Evolutionary conservation across 192 early-diverging fungal genomes (phyloP), one percentile per base, ranked within the genome.

Genomic region (Helicostylum pulchrum): DNA sequence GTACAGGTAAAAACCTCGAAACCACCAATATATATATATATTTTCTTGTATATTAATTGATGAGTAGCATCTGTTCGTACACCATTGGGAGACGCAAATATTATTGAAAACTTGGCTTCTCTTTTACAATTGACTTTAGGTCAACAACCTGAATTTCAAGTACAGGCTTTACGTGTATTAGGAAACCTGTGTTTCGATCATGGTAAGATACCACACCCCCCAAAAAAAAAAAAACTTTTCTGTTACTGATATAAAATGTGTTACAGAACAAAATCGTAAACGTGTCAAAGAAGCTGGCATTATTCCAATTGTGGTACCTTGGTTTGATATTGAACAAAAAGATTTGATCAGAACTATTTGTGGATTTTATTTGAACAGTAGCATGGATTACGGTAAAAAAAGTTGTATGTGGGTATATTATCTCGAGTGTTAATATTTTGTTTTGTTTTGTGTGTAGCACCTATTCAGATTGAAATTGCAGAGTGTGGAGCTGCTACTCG

Each of bases 171-270:
- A 49, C 73, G 83, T 42, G 73, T 72, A 2, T 61, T 83, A 17
- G 83, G 76, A 31, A 85, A 85, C 43, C 57, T 83, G 7, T 85
- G 81, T 34, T 76, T 85, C 56, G 74, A 80, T 65, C 72, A 79
- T 62, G 78, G 83, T 83, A 78, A 65, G 45, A 11, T 31, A n/a
- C 44, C 26, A 19, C 47, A 9, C n/a, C 4, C 15, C 15, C 17
- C 19, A 42, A 21, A n/a, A 23, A 15, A 14, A 23, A 2, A 20
- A 14, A 2, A 53, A 14, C 0, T 3, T 48, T 5, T 12, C 62
- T 4, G 32, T 56, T 56, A 34, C 36, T 26, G 4, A 45, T 43
- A 7, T 42, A 34, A 46, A 51, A 42, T 60, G 26, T 26, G 2
- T 26, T 26, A 26, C 46, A 85, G 83, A 83, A 50, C 66, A 51